Percentiles rank a stretch among this genome's conserved stretches.
Conservation (phyloP, 208 protist genomes). For the Wallacemonas sp. region DNA sequence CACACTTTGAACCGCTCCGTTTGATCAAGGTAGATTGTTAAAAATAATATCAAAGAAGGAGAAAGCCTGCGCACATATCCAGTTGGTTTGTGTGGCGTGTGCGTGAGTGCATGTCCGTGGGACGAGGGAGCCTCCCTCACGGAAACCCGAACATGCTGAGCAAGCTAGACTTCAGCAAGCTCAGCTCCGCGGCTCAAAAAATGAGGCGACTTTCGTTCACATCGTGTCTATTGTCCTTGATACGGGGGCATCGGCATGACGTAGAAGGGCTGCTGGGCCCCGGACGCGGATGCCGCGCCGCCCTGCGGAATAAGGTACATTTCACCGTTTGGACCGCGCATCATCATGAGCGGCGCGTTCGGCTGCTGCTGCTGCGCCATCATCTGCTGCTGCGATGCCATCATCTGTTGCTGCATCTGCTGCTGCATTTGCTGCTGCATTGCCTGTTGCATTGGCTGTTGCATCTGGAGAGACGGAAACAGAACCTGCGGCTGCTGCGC, state of each 20-base stretch:
- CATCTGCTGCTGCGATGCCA: slow-evolving; percentile 6
- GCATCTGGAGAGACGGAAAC: slow-evolving; percentile 12
- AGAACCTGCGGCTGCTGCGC: slow-evolving; percentile 9
- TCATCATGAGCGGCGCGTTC: slow-evolving; percentile 23
- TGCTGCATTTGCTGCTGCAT: slow-evolving; percentile 1
- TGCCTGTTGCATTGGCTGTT: neutral
- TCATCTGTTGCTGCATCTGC: slow-evolving; percentile 5
- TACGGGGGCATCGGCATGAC: slow-evolving; percentile 32
- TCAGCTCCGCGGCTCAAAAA: too few species aligned
- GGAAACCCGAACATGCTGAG: too few species aligned
- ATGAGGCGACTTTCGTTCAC: too few species aligned
- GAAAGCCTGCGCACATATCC: too few species aligned
- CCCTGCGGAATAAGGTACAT: slow-evolving; percentile 34
- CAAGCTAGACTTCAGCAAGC: too few species aligned
- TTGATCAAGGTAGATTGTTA: too few species aligned
- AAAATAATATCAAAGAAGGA: too few species aligned
- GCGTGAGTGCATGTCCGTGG: too few species aligned
- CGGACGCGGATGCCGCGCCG: neutral
- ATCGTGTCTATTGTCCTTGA: neutral
- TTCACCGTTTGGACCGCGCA: slow-evolving; percentile 35
- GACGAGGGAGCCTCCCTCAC: too few species aligned
- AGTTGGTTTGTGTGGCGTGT: too few species aligned
- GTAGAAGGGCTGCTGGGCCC: slow-evolving; percentile 25
- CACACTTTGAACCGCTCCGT: too few species aligned
- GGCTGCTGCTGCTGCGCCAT: neutral